Conservation (phyloP, 2,329 filamentous ascomycete species). For the Raffaelea arxii region DNA sequence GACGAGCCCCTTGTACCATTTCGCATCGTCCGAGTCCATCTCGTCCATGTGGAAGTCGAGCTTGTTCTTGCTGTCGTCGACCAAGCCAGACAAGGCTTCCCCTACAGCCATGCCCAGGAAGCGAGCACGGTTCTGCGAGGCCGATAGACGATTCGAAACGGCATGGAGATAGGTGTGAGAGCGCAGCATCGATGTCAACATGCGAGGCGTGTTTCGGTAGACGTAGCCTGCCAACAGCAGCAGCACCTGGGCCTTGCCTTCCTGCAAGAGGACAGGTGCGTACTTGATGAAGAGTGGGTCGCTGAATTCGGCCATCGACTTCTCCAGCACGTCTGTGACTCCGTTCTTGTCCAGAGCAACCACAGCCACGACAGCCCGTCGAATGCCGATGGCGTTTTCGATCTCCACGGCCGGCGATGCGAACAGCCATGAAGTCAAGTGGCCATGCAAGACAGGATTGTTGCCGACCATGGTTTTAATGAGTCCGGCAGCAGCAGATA, state of each 20-base stretch:
- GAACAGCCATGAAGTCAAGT: conserved; percentile 56
- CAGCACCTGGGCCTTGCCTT: conserved; percentile 71
- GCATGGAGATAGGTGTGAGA: conserved; percentile 65
- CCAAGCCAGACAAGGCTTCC: conserved; percentile 55
- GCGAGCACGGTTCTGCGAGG: conserved; percentile 64
- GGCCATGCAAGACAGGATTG: conserved; percentile 37
- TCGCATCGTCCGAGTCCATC: conserved; percentile 59
- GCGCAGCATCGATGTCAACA: conserved; percentile 58
- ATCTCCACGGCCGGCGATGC: conserved; percentile 54
- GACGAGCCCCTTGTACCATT: conserved; percentile 63
- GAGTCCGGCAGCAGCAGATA: conserved; percentile 51
- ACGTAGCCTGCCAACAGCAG: conserved; percentile 71
- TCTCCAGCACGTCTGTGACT: conserved; percentile 53
- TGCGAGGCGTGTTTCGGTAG: conserved; percentile 53
- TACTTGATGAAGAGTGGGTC: conserved; percentile 83
- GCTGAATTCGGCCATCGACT: conserved; percentile 63
- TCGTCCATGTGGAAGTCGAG: conserved; percentile 83
- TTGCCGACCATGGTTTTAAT: conserved; percentile 38
- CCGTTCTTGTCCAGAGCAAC: conserved; percentile 41
- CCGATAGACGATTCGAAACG: conserved; percentile 75
- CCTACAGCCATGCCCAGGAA: conserved; percentile 86
- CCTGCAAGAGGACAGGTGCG: conserved; percentile 75
- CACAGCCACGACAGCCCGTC: conserved; percentile 54
- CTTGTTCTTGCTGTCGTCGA: conserved; percentile 57
- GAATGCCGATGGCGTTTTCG: conserved; percentile 53